Evolutionary conservation across 805 yeast species (phyloP).

Genomic region (Saccharomycopsis babjevae): DNA sequence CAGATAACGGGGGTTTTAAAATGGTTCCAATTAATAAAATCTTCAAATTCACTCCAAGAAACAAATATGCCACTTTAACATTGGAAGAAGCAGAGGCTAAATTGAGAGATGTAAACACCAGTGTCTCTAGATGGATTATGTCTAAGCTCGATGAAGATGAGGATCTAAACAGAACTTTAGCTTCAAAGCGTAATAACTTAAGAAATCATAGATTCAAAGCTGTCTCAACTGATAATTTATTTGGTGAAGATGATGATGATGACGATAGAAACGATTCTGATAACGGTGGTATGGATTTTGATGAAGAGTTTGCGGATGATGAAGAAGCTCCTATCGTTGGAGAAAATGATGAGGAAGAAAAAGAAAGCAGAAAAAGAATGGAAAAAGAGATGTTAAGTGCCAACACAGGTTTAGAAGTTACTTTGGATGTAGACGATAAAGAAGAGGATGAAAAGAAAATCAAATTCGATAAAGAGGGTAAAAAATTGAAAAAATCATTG

Average conservation of each 20-base stretch:
- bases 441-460: constrained; percentile 65
- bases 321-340: constrained; percentile 93
- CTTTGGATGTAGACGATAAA: constrained; percentile 51
- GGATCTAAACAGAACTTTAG: constrained; percentile 33
- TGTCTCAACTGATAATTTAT: constrained; percentile 31
- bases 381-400: constrained; percentile 81
- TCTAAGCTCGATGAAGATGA: constrained; percentile 58
- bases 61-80: constrained; percentile 86
- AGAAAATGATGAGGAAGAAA: constrained; percentile 65
- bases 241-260: constrained; percentile 26
- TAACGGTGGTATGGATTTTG: constrained; percentile 86
- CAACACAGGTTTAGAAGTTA: constrained; percentile 45
- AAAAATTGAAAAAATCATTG: constrained; percentile 71
- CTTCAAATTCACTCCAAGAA: constrained; percentile 86
- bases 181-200: constrained; percentile 26
- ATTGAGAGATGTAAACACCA: constrained; percentile 65
- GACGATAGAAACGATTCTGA: constrained; percentile 54
- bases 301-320: constrained; percentile 96
- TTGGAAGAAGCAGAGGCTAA: constrained; percentile 93
- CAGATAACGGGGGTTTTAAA: constrained; percentile 76
- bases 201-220: constrained; percentile 32
- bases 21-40: constrained; percentile 94
- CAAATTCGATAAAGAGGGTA: constrained; percentile 85
- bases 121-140: constrained; percentile 93
- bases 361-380: constrained; percentile 74